Evolutionary conservation across 169 alveolate genomes (phyloP).

Genomic region (Neospora caninum): DNA sequence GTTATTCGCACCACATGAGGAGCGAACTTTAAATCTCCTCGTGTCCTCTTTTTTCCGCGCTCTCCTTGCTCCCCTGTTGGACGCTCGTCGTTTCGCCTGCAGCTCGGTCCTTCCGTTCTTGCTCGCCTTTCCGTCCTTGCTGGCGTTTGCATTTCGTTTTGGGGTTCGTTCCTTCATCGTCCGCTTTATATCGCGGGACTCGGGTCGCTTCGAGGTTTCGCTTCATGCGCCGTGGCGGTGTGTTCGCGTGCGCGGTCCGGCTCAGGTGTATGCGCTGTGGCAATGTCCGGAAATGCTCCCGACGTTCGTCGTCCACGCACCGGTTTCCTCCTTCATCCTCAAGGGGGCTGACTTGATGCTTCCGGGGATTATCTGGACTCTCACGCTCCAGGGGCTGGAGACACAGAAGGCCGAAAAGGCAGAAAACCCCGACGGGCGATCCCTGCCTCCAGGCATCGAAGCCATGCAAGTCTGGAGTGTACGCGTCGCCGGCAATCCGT

Average conservation of each 20-base stretch:
- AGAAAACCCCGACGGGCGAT: background rate
- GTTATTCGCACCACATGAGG: no score
- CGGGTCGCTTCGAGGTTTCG: no score
- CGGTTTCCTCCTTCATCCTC: conserved; percentile 54
- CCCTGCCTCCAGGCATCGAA: background rate
- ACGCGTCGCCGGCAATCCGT: conserved; percentile 50
- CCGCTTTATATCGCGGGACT: no score
- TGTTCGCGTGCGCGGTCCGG: background rate
- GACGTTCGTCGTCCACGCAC: conserved; percentile 40
- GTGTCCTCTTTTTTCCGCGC: no score
- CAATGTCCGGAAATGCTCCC: conserved; percentile 54
- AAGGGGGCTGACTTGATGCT: conserved; percentile 68
- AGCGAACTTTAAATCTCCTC: no score
- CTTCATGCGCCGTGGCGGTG: no score
- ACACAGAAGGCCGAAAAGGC: background rate
- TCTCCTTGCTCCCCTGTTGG: no score
- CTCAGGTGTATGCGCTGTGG: conserved; percentile 66
- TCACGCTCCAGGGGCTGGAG: conserved; percentile 32
- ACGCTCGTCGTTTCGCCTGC: background rate
- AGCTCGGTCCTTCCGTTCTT: background rate
- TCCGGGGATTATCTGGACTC: conserved; percentile 56
- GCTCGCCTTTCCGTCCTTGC: background rate
- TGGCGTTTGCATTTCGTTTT: background rate
- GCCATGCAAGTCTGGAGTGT: conserved; percentile 40
- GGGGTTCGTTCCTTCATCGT: background rate